These are phyloP conservation scores for Carex arenaria DNA, from an alignment of 202 grass and related monocot species.

Conservation along the genomic window DNA sequence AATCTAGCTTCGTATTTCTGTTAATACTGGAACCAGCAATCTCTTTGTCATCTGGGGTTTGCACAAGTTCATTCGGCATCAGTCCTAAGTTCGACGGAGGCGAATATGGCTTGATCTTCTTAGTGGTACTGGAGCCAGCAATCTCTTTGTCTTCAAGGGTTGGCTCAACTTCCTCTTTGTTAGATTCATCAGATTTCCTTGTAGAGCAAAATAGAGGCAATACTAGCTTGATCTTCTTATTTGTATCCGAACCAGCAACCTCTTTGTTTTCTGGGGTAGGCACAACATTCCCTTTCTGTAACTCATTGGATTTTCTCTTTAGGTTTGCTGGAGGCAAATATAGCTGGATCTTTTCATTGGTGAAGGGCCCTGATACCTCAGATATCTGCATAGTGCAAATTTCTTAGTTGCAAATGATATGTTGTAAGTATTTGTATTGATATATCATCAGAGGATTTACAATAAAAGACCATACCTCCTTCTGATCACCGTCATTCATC, in stretches of 20 bases:
- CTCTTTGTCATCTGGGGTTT: neutral
- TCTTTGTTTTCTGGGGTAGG: neutral
- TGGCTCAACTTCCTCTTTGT: neutral
- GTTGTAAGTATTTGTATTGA: neutral
- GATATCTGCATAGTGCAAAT: neutral
- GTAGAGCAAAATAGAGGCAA: neutral
- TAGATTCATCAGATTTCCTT: neutral
- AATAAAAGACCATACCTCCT: neutral
- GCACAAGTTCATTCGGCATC: neutral
- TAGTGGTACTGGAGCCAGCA: neutral
- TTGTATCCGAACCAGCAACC: neutral
- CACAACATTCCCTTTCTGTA: neutral
- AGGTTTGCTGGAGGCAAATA: neutral
- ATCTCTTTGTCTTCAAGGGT: neutral
- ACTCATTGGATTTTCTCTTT: neutral
- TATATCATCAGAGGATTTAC: neutral
- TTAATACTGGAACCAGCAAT: neutral
- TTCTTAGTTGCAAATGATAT: neutral
- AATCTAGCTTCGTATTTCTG: neutral
- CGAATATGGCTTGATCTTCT: neutral
- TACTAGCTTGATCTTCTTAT: neutral
- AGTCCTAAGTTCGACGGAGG: neutral
- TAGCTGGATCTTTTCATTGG: neutral
- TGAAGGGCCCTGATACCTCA: neutral
- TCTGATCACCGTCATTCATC: neutral